These are phyloP conservation scores for Gossypioides kirkii DNA, from an alignment of 345 rosid species.

Conservation along the genomic window DNA sequence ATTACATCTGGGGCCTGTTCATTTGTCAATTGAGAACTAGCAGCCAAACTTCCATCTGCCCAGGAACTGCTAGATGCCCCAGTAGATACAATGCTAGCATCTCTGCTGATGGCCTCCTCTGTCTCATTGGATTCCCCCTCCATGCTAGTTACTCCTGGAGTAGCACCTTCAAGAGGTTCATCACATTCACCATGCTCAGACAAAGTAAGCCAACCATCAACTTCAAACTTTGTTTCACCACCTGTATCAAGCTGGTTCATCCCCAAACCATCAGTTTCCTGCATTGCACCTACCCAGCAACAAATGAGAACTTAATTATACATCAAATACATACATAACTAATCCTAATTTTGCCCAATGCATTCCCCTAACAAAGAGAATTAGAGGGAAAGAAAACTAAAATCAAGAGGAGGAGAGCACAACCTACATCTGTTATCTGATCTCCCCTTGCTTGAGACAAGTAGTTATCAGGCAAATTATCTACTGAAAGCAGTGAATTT, in stretches of 20 bases:
- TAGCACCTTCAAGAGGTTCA: conserved; percentile 26
- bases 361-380: conserved; percentile 10
- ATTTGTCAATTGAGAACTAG: conserved; percentile 15
- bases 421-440: conserved; percentile 82
- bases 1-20: conserved; percentile 13
- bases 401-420: conserved; percentile 47
- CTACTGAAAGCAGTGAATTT: conserved; percentile 31
- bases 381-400: conserved; percentile 5
- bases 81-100: conserved; percentile 23
- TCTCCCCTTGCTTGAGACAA: conserved; percentile 46
- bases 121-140: conserved; percentile 27
- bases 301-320: conserved; percentile 68
- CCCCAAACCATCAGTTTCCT: conserved; percentile 63
- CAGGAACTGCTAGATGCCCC: conserved; percentile 21
- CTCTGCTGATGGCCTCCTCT: conserved; percentile 26
- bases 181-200: neutral
- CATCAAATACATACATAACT: conserved; percentile 28
- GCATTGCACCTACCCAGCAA: conserved; percentile 93
- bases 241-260: conserved; percentile 32
- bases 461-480: conserved; percentile 37
- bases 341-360: conserved; percentile 15
- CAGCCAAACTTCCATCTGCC: conserved; percentile 22
- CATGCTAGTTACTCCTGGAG: conserved; percentile 3
- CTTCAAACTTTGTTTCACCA: conserved; percentile 10
- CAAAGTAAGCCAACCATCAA: conserved; percentile 5